phyloP scores from a whole-genome alignment of 2,329 filamentous ascomycete genomes.

The Fusarium sp. region DNA sequence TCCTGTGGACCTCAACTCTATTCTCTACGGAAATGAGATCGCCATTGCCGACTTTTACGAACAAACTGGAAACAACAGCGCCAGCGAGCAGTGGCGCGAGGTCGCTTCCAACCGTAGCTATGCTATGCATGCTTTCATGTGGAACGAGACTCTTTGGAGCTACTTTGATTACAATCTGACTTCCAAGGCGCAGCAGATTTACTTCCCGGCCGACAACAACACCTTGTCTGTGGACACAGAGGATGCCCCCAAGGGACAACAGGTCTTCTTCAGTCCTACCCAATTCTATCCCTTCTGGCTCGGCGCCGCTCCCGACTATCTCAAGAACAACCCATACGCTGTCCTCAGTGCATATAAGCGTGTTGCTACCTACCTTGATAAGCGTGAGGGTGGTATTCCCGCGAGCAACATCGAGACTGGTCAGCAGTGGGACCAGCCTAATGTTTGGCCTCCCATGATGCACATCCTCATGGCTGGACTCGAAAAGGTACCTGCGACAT shows the following conservation, averaged over 20 bases:
- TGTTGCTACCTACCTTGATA: conserved; percentile 65
- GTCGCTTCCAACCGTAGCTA: conserved; percentile 67
- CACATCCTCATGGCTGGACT: conserved; percentile 74
- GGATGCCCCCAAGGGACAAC: conserved; percentile 65
- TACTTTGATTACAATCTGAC: conserved; percentile 80
- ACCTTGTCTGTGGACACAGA: conserved; percentile 47
- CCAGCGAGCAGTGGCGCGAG: conserved; percentile 63
- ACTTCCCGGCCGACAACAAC: conserved; percentile 63
- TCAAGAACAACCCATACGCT: conserved; percentile 71
- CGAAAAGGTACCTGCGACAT: conserved; percentile 69
- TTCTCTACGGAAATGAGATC: conserved; percentile 75
- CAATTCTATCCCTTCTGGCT: conserved; percentile 80
- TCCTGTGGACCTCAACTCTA: conserved; percentile 76
- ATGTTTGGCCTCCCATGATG: conserved; percentile 77
- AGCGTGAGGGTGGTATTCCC: conserved; percentile 68
- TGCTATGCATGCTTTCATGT: conserved; percentile 73
- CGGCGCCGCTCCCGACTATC: conserved; percentile 69
- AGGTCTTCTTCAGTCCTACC: conserved; percentile 69
- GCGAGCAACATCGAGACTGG: conserved; percentile 72
- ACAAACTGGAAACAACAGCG: conserved; percentile 63
- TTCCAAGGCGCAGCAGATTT: conserved; percentile 67
- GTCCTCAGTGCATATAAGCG: conserved; percentile 67
- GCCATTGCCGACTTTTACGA: conserved; percentile 69
- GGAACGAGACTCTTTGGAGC: conserved; percentile 72
- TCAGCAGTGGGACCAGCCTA: conserved; percentile 79